Conservation (phyloP, 768 basidiomycete species). For the Gymnopilus junonius region DNA sequence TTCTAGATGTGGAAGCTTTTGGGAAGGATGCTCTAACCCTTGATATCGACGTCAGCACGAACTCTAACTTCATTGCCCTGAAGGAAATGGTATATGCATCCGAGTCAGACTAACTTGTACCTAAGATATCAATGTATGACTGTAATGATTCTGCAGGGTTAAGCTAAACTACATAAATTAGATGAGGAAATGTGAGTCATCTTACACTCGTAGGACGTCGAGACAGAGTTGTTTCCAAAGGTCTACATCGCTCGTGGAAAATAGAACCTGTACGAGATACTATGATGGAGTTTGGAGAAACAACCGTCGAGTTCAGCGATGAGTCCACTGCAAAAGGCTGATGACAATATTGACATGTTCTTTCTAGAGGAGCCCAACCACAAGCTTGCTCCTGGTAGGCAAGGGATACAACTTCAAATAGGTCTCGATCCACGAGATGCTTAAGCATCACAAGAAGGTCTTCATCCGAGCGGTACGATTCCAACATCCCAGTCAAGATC, state of each 20-base stretch:
- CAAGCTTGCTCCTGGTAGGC: conserved; percentile 56
- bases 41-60: conserved; percentile 62
- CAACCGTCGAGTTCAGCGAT: conserved; percentile 30
- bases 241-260: conserved; percentile 54
- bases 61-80: conserved; percentile 57
- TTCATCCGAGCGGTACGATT: conserved; percentile 90
- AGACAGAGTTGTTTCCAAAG: conserved; percentile 8
- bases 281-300: conserved; percentile 41
- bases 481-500: conserved; percentile 94
- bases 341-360: conserved; percentile 57
- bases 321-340: conserved; percentile 37
- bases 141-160: not conserved
- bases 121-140: not conserved
- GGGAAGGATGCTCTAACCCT: conserved; percentile 75
- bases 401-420: conserved; percentile 74
- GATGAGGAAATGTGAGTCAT: not conserved
- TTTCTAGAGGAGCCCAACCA: conserved; percentile 64
- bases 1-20: conserved; percentile 84
- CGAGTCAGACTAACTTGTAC: conserved; percentile 36
- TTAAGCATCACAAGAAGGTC: conserved; percentile 89
- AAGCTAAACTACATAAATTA: not conserved
- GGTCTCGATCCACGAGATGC: conserved; percentile 78
- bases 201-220: not conserved
- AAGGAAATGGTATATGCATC: conserved; percentile 61
- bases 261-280: conserved; percentile 54